Conservation (phyloP, 2,329 filamentous ascomycete species). For the Rachicladosporium sp. region DNA sequence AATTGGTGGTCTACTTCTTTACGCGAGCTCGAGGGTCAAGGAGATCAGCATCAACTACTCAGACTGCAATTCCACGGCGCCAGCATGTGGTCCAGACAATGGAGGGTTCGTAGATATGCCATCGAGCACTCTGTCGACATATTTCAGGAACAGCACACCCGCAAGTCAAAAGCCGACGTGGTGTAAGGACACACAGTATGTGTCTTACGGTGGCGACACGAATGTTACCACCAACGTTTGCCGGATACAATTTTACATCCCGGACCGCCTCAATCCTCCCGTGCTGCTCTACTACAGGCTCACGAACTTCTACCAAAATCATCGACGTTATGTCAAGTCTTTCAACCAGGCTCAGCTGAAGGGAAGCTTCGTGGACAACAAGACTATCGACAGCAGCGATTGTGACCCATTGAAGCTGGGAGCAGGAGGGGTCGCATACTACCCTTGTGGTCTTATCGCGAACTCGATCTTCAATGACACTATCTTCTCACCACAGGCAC, state of each 20-base stretch:
- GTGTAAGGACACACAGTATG: slow-evolving; percentile 10
- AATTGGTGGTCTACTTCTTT: slow-evolving; percentile 76
- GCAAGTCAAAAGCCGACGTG: slow-evolving; percentile 16
- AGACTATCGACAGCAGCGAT: slow-evolving; percentile 52
- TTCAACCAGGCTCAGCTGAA: slow-evolving; percentile 74
- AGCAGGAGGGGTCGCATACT: slow-evolving; percentile 52
- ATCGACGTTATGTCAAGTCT: slow-evolving; percentile 87
- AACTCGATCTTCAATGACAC: slow-evolving; percentile 97
- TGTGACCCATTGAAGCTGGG: slow-evolving; percentile 55
- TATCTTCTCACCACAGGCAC: slow-evolving; percentile 52
- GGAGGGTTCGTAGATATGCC: slow-evolving; percentile 40
- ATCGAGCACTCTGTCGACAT: slow-evolving; percentile 44
- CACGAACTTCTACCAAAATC: slow-evolving; percentile 98
- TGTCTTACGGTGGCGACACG: slow-evolving; percentile 14
- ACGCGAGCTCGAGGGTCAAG: slow-evolving; percentile 74
- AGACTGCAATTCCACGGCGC: slow-evolving; percentile 45
- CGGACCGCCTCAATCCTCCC: slow-evolving; percentile 65
- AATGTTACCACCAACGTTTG: slow-evolving; percentile 43
- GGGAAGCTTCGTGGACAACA: slow-evolving; percentile 50
- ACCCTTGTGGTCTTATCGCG: slow-evolving; percentile 89
- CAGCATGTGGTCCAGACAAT: slow-evolving; percentile 32
- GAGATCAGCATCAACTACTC: slow-evolving; percentile 89
- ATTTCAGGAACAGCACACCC: slow-evolving; percentile 48
- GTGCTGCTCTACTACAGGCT: slow-evolving; percentile 91
- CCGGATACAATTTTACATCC: slow-evolving; percentile 64